Evolutionary conservation across 2,329 filamentous ascomycete genomes (phyloP).

Genomic region (Huntiella abstrusa): DNA sequence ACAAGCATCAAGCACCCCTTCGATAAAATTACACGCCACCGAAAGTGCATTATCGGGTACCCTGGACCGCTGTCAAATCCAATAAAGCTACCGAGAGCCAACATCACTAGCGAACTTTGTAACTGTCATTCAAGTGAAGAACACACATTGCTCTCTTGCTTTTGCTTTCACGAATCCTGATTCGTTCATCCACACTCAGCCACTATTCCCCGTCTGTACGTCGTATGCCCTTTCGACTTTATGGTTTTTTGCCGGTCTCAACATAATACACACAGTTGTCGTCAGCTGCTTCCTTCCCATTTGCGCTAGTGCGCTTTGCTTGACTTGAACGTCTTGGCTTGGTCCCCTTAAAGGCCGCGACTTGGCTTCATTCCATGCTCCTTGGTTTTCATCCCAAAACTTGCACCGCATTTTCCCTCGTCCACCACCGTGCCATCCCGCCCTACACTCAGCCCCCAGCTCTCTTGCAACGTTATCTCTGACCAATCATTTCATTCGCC

Average conservation of each 20-base stretch:
- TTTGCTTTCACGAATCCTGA: neutral
- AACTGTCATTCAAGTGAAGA: neutral
- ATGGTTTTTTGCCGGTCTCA: neutral
- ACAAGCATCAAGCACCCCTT: too few relatives aligned
- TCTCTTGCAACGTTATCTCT: conserved; percentile 23
- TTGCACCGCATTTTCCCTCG: neutral
- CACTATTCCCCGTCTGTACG: neutral
- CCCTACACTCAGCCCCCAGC: neutral
- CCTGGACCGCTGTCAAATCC: too few relatives aligned
- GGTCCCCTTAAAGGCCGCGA: too few relatives aligned
- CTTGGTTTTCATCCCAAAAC: conserved; percentile 4
- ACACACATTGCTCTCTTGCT: neutral
- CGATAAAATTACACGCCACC: too few relatives aligned
- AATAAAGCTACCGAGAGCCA: too few relatives aligned
- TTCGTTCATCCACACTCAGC: neutral
- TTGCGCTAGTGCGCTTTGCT: neutral
- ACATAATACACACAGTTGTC: neutral
- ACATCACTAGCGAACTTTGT: too few relatives aligned
- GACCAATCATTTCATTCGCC: conserved; percentile 28
- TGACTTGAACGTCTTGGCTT: too few relatives aligned
- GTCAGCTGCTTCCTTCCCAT: neutral
- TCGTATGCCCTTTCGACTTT: neutral
- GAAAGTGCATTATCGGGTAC: too few relatives aligned
- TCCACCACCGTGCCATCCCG: neutral
- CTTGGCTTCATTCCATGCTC: neutral